phyloP scores from a whole-genome alignment of 352 stramenopile species.

The Globisporangium nodosum region DNA sequence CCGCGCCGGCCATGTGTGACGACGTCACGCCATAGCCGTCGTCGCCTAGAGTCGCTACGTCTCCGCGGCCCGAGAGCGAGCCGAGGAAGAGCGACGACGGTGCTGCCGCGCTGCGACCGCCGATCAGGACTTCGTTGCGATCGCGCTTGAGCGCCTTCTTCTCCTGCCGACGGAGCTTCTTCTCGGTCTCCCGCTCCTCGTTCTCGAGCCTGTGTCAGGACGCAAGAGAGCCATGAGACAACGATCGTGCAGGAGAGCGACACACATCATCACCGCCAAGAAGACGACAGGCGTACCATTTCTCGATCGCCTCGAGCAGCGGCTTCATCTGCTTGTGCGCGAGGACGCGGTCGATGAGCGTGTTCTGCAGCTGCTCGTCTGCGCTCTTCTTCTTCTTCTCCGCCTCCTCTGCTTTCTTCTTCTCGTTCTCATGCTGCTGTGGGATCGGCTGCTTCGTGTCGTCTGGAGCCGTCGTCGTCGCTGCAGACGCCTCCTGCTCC shows the following conservation, averaged over 20 bases:
- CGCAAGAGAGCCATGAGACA: background rate
- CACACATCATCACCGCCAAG: background rate
- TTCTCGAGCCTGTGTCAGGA: slow-evolving; percentile 33
- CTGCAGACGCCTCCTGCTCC: background rate
- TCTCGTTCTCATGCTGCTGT: background rate
- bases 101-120: slow-evolving; percentile 42
- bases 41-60: slow-evolving; percentile 22
- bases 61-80: slow-evolving; percentile 52
- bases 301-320: slow-evolving; percentile 52
- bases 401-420: slow-evolving; percentile 1
- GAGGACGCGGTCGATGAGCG: slow-evolving; percentile 53
- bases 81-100: slow-evolving; percentile 73
- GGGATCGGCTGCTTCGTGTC: background rate
- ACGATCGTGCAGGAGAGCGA: background rate
- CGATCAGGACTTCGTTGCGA: slow-evolving; percentile 49
- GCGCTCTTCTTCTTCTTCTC: slow-evolving; percentile 2
- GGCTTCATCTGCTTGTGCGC: slow-evolving; percentile 67
- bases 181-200: slow-evolving; percentile 46
- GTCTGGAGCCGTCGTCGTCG: background rate
- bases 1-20: slow-evolving; percentile 35
- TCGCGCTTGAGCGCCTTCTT: slow-evolving; percentile 60
- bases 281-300: slow-evolving; percentile 11
- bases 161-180: slow-evolving; percentile 50
- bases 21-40: slow-evolving; percentile 15
- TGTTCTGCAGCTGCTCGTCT: slow-evolving; percentile 19